Base-by-base conservation (phyloP, 2,329 filamentous ascomycete species). In the Epichloe amarillans region DNA sequence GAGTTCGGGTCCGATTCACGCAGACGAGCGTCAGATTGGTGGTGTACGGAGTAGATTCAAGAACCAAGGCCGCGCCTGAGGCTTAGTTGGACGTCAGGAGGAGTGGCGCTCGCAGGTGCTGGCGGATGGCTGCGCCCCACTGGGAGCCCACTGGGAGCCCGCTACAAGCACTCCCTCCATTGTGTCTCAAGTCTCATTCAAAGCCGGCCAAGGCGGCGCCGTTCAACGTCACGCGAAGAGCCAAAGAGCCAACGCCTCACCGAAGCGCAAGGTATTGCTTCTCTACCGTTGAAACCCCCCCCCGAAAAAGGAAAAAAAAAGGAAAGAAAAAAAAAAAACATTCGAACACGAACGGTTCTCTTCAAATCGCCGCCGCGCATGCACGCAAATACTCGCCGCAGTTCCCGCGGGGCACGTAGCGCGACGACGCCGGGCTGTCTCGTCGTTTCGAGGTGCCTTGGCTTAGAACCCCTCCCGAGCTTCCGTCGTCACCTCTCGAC, bases 381-480 rank as follows among this genome's bases (percentile, higher is more conserved):
- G 47, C 47, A 45, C 40, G 48, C 47, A 41, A 49, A 45, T 37
- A 23, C 30, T 15, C 47, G 26, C 57, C 55, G 61, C 62, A 63
- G 61, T 58, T 64, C 42, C 23, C 42, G 43, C 60, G 55, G 61
- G 62, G 60, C 48, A 53, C 60, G 53, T 61, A 61, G 61, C 58
- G 60, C 61, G 63, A 63, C 65, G 64, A 62, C 52, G 54, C 54
- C 48, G 55, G 62, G 62, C 65, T 62, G 61, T 61, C 66, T 62
- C 60, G 55, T 54, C 49, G 45, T 35, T 47, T 52, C 53, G 53
- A 54, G 50, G 52, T 52, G 50, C 40, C 37, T 21, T 46, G 48
- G 43, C 40, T 17, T 35, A 44, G 41, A 11, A 15, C 12, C 12
- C 37, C 50, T 21, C n/a, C 33, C 21, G 35, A 44, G 17, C 35